These are phyloP conservation scores for Russula olivacea DNA, from an alignment of 768 basidiomycete species.

Conservation along the genomic window DNA sequence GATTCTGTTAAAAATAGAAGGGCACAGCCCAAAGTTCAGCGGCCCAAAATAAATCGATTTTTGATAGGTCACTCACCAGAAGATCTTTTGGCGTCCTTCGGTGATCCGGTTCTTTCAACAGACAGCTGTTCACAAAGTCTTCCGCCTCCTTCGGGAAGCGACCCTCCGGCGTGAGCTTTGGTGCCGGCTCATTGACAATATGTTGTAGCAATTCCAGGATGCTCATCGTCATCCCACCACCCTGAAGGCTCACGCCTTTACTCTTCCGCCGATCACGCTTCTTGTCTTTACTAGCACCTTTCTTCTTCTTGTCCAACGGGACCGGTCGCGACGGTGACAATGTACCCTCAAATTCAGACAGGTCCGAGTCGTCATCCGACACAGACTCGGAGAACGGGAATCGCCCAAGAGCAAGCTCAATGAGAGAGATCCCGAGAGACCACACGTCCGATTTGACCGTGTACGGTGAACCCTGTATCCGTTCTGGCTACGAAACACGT, in stretches of 20 bases:
- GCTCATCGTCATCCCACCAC: constrained; percentile 96
- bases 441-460: constrained; percentile 99
- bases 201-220: constrained; percentile 95
- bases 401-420: constrained; percentile 93
- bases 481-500: constrained; percentile 69
- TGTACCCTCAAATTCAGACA: constrained; percentile 75
- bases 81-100: constrained; percentile 86
- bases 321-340: constrained; percentile 66
- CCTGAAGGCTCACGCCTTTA: constrained; percentile 88
- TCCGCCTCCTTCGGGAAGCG: constrained; percentile 70
- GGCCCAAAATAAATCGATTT: background rate
- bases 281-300: constrained; percentile 38
- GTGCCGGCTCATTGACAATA: constrained; percentile 98
- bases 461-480: constrained; percentile 97
- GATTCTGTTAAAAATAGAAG: constrained; percentile 42
- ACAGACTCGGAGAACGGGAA: constrained; percentile 91
- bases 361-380: constrained; percentile 62
- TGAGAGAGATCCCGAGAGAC: constrained; percentile 95
- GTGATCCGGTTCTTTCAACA: constrained; percentile 82
- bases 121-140: constrained; percentile 81
- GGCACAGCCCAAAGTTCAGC: background rate
- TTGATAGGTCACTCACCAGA: constrained; percentile 44
- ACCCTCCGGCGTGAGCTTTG: constrained; percentile 70
- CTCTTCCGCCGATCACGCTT: constrained; percentile 85
- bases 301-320: constrained; percentile 35